Evolutionary conservation across 2,329 filamentous ascomycete species (phyloP), one percentile per base, ranked within the genome.

Genomic region (Monilinia laxa): DNA sequence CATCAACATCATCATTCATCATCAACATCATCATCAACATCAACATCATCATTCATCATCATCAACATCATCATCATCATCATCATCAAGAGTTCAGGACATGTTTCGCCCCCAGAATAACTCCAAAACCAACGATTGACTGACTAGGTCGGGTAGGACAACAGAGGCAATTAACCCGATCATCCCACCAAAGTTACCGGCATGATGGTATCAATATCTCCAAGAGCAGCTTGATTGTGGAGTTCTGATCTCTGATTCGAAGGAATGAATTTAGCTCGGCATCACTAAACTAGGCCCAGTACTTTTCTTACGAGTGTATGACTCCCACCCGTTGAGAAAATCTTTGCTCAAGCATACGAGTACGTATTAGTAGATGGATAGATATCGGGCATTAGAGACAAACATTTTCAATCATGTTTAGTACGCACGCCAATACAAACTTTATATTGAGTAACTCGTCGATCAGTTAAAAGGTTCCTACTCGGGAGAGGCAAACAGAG

Each of bases 21-120:
- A 35, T 35, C 5, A 35, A 35, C 31, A 35, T 35, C 31, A 35
- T 4, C 31, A 35, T 0, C 31, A 35, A n/a, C n/a, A n/a, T 5
- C 31, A 35, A 35, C 31, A 35, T 5, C 31, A 35, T 6, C 31
- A 35, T 5, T n/a, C 31, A 35, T 6, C 31, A 35, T 6, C 31
- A 35, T 6, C 31, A 35, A 0, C 31, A 35, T 5, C 31, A 6
- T 7, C 38, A 40, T 40, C 38, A 40, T 40, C 38, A 40, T 40
- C 38, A 14, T 12, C 7, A 35, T 35, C 31, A 35, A 35, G 31
- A 35, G 31, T 35, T 5, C 28, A 16, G 42, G 38, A 6, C 25
- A 59, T 35, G 31, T 45, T 31, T 58, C 56, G 40, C 10, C 42
- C 56, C 56, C 40, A 58, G 14, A 31, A 25, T 53, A 31, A 53